phyloP scores from a whole-genome alignment of 2,329 filamentous ascomycete species.

The Neofusicoccum laricinum region DNA sequence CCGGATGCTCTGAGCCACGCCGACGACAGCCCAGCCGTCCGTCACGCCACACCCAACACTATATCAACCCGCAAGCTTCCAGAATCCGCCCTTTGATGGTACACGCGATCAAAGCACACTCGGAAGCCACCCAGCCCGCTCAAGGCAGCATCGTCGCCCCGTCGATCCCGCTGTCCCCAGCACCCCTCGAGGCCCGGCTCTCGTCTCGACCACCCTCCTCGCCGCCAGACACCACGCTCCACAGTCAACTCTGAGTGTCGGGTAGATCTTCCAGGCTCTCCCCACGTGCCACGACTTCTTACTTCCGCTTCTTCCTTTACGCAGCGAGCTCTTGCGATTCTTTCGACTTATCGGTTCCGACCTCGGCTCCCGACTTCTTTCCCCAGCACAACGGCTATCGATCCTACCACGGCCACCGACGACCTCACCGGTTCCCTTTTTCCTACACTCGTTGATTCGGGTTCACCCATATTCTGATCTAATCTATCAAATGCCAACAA shows the following conservation, averaged over 20 bases:
- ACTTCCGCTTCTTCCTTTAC: slow-evolving; percentile 24
- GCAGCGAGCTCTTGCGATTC: slow-evolving; percentile 30
- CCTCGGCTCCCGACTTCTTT: slow-evolving; percentile 25
- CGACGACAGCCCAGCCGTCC: slow-evolving; percentile 31
- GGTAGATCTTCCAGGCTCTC: slow-evolving; percentile 9
- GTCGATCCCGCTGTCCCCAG: slow-evolving; percentile 12
- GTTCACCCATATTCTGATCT: slow-evolving; percentile 35
- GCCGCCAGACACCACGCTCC: slow-evolving; percentile 1
- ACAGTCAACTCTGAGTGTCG: slow-evolving; percentile 1
- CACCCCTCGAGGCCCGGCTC: slow-evolving; percentile 1
- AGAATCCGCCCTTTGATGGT: slow-evolving; percentile 16
- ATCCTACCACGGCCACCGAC: slow-evolving; percentile 16
- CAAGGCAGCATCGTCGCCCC: slow-evolving; percentile 11
- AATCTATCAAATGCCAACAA: slow-evolving; percentile 43
- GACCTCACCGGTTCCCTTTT: slow-evolving; percentile 23
- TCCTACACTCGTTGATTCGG: slow-evolving; percentile 39
- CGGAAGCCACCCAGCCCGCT: slow-evolving; percentile 3
- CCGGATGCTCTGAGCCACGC: slow-evolving; percentile 30
- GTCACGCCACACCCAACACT: slow-evolving; percentile 20
- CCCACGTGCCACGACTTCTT: slow-evolving; percentile 38
- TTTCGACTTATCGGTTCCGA: slow-evolving; percentile 23
- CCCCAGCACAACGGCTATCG: not conserved
- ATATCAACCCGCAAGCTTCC: slow-evolving; percentile 21
- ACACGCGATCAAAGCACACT: slow-evolving; percentile 10
- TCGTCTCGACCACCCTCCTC: slow-evolving; percentile 2